Percentiles rank a stretch among this genome's conserved stretches.
phyloP scores from a whole-genome alignment of 495 filamentous ascomycete species.

The Chlorociboria aeruginascens region DNA sequence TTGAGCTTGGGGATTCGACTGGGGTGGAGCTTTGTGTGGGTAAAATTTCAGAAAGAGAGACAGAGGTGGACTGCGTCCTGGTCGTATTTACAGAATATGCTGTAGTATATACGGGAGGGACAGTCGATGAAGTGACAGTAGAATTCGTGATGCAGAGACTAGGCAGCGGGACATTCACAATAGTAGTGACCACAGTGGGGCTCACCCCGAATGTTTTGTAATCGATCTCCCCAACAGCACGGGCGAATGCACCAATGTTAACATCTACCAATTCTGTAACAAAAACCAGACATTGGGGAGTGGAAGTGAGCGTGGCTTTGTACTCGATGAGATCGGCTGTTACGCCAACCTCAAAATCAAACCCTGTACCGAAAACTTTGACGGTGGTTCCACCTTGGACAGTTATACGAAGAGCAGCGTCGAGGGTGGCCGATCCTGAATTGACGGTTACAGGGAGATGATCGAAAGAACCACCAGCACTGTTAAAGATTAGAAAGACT shows the following conservation, averaged over 20 bases:
- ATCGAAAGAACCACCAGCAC: constrained; percentile 18
- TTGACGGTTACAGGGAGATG: constrained; percentile 20
- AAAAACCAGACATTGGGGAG: constrained; percentile 17
- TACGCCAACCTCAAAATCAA: constrained; percentile 28
- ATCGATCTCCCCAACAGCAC: constrained; percentile 24
- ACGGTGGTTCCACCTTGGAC: constrained; percentile 23
- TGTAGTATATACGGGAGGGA: constrained; percentile 1
- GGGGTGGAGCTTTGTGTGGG: too few species aligned
- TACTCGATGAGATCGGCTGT: constrained; percentile 31
- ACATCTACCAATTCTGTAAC: constrained; percentile 25
- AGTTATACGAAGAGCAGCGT: constrained; percentile 21
- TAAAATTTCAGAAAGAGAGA: not conserved
- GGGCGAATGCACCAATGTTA: constrained; percentile 26
- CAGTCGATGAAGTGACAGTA: not conserved
- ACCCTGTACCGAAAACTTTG: constrained; percentile 24
- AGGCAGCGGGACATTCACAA: constrained; percentile 24
- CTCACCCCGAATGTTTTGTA: constrained; percentile 24
- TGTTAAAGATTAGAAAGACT: constrained; percentile 2
- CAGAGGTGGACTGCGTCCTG: not conserved
- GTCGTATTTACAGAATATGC: not conserved
- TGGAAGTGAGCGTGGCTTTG: constrained; percentile 24
- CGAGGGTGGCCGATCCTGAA: constrained; percentile 21
- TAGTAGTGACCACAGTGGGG: constrained; percentile 26
- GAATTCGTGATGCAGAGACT: constrained; percentile 20
- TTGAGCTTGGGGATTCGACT: too few species aligned